A percentile compares a stretch with the other conserved stretches of the same genome.
phyloP scores from a whole-genome alignment of 305 asterid species.

The Fraxinus ornus region DNA sequence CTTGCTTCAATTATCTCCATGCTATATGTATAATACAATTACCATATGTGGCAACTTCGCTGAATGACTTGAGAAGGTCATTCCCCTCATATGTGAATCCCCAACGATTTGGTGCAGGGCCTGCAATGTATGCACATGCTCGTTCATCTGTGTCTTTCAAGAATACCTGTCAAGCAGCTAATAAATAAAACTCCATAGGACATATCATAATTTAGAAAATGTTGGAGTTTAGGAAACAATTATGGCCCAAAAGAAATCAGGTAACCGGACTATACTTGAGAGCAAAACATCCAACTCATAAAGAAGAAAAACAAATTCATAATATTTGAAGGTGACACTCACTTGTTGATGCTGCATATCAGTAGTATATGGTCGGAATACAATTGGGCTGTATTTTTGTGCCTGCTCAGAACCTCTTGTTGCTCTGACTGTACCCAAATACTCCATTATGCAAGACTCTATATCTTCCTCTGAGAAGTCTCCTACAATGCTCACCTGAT shows the following conservation, averaged over 20 bases:
- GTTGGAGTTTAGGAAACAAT: slow-evolving; percentile 5
- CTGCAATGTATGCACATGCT: slow-evolving; percentile 98
- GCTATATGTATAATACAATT: slow-evolving; percentile 25
- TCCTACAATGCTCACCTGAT: slow-evolving; percentile 93
- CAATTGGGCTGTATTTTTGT: slow-evolving; percentile 63
- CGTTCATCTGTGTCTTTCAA: slow-evolving; percentile 98
- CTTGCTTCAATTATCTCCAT: background rate
- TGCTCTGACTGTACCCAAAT: slow-evolving; percentile 81
- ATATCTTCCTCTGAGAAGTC: slow-evolving; percentile 96
- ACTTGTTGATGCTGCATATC: slow-evolving; percentile 92
- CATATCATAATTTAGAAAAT: slow-evolving; percentile 15
- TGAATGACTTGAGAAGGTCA: slow-evolving; percentile 63
- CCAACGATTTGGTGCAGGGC: slow-evolving; percentile 99
- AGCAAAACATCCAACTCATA: slow-evolving; percentile 18
- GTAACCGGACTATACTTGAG: slow-evolving; percentile 16
- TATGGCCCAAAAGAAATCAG: slow-evolving; percentile 7
- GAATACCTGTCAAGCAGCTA: slow-evolving; percentile 62
- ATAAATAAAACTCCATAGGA: slow-evolving; percentile 18
- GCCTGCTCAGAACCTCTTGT: slow-evolving; percentile 69
- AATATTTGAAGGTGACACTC: slow-evolving; percentile 16
- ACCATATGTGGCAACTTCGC: slow-evolving; percentile 48
- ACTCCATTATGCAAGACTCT: slow-evolving; percentile 90
- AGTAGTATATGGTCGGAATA: slow-evolving; percentile 59
- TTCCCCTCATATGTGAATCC: slow-evolving; percentile 85
- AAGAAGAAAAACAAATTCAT: slow-evolving; percentile 10